These are phyloP conservation scores for Populus hybrid DNA, from an alignment of 441 rosid genomes.

Conservation along the genomic window DNA sequence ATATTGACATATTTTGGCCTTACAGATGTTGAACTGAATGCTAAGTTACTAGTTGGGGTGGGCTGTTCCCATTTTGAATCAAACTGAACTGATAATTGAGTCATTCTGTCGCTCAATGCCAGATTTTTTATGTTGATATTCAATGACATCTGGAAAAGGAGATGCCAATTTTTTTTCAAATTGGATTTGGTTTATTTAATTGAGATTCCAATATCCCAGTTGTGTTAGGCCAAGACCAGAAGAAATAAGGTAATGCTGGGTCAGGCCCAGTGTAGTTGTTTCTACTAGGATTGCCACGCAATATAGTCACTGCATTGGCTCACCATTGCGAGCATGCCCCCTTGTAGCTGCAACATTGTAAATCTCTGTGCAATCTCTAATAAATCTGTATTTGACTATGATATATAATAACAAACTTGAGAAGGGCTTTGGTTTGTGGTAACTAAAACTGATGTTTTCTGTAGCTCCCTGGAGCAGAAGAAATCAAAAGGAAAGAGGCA, in stretches of 20 bases:
- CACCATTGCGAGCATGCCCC: not conserved
- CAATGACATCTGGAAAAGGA: not conserved
- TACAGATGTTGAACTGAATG: not conserved
- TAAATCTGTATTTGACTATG: not conserved
- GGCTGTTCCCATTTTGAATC: not conserved
- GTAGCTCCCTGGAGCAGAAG: slow-evolving; percentile 41
- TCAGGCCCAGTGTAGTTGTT: not conserved
- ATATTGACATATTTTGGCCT: not conserved
- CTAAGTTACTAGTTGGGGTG: not conserved
- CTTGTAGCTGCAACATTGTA: not conserved
- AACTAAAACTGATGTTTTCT: not conserved
- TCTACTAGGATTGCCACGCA: not conserved
- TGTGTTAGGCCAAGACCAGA: not conserved
- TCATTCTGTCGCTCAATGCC: not conserved
- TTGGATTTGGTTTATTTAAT: not conserved
- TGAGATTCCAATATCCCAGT: not conserved
- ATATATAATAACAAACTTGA: not conserved
- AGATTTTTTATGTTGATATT: not conserved
- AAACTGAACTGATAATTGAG: not conserved
- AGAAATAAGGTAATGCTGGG: no score
- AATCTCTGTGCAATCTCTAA: not conserved
- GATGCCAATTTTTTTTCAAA: not conserved
- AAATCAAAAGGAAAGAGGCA: slow-evolving; percentile 28
- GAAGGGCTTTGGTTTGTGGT: not conserved
- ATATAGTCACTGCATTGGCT: not conserved